Evolutionary conservation across 139 green algal genomes (phyloP).

Genomic region (Tetraselmis striata): DNA sequence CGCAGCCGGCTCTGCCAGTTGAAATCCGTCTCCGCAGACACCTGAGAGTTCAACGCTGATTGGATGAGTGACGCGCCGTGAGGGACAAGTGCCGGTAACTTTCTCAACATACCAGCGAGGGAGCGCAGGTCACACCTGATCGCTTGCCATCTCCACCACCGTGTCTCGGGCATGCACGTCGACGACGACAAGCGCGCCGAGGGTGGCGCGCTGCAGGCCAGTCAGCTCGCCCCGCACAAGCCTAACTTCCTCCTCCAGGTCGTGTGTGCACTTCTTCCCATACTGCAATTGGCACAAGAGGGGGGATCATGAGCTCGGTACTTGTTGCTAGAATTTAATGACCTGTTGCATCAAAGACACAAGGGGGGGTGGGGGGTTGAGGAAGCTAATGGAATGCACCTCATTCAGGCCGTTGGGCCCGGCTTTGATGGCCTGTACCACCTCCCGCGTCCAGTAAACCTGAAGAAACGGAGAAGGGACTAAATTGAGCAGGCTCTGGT

Average conservation of each 20-base stretch:
- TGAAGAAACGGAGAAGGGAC: no score
- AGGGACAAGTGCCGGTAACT: no score
- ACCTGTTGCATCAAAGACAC: neutral
- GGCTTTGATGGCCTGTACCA: constrained; percentile 19
- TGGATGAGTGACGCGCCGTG: no score
- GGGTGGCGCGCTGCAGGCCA: constrained; percentile 7
- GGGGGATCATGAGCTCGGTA: neutral
- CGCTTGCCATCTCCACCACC: constrained; percentile 13
- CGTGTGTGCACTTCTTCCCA: constrained; percentile 21
- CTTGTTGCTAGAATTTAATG: no score
- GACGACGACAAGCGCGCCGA: constrained; percentile 9
- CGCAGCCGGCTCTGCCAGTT: constrained; percentile 34
- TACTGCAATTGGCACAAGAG: constrained; percentile 8
- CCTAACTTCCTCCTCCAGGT: constrained; percentile 36
- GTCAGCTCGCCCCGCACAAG: constrained; percentile 13
- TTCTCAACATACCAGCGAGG: no score
- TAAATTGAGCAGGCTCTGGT: no score
- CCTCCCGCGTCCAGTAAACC: constrained; percentile 36
- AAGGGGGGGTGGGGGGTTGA: neutral
- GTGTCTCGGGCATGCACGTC: constrained; percentile 13
- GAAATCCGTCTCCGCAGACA: constrained; percentile 31
- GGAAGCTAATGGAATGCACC: neutral
- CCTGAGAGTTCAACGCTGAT: neutral
- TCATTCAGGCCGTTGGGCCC: constrained; percentile 8
- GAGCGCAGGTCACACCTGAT: no score